phyloP scores from a whole-genome alignment of 2,329 filamentous ascomycete species.

The Xylariaceae sp. region DNA sequence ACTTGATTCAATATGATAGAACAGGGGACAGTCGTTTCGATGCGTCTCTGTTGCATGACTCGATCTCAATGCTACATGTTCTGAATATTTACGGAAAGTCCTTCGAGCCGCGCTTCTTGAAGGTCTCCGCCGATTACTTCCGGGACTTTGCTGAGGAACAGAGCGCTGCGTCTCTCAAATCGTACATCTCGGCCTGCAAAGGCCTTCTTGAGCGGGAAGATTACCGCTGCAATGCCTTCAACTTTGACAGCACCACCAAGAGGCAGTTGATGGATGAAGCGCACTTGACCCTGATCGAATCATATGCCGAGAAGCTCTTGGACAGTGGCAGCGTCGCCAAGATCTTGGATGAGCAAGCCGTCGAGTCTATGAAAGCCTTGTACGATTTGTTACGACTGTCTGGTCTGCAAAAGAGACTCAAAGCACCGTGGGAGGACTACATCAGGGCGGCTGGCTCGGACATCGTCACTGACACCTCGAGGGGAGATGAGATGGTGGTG shows the following conservation, averaged over 20 bases:
- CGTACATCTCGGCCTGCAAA: slow-evolving; percentile 67
- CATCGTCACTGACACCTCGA: slow-evolving; percentile 74
- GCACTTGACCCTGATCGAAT: slow-evolving; percentile 63
- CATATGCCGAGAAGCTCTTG: slow-evolving; percentile 59
- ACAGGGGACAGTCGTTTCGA: slow-evolving; percentile 50
- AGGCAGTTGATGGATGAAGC: slow-evolving; percentile 65
- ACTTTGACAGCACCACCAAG: slow-evolving; percentile 76
- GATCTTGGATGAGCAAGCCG: slow-evolving; percentile 63
- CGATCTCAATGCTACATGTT: slow-evolving; percentile 78
- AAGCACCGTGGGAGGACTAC: slow-evolving; percentile 68
- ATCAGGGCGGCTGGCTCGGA: slow-evolving; percentile 65
- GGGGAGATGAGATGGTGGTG: slow-evolving; percentile 78
- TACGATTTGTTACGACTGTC: slow-evolving; percentile 72
- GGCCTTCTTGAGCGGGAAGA: slow-evolving; percentile 65
- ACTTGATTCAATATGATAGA: slow-evolving; percentile 68
- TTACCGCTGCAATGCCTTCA: slow-evolving; percentile 68
- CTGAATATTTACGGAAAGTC: slow-evolving; percentile 69
- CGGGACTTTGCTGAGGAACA: slow-evolving; percentile 60
- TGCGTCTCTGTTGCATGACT: slow-evolving; percentile 58
- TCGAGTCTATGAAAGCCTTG: slow-evolving; percentile 63
- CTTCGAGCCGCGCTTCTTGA: slow-evolving; percentile 72
- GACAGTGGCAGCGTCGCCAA: slow-evolving; percentile 60
- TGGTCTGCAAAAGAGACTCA: slow-evolving; percentile 61
- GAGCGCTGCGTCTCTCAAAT: slow-evolving; percentile 56
- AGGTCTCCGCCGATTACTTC: slow-evolving; percentile 61